These are phyloP conservation scores for Akanthomyces dipterigenus DNA, from an alignment of 2,329 filamentous ascomycete species.

Conservation along the genomic window DNA sequence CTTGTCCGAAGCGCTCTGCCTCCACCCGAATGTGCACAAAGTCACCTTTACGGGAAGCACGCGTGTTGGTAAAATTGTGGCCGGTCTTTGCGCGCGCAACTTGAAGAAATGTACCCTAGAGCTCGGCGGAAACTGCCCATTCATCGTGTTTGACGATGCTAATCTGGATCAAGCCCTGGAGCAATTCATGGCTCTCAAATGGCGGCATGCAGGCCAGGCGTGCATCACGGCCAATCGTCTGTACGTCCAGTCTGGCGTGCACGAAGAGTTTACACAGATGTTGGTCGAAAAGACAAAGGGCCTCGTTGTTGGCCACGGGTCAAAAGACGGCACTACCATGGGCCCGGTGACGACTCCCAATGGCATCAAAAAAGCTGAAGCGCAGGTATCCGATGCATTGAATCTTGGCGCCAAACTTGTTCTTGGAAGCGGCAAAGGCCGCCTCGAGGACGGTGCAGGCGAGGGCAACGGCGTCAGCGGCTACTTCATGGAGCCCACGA, in stretches of 20 bases:
- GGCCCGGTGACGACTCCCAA: conserved; percentile 29
- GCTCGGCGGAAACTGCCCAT: conserved; percentile 62
- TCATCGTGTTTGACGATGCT: conserved; percentile 63
- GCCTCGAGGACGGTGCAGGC: conserved; percentile 21
- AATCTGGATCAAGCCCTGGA: conserved; percentile 58
- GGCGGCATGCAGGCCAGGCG: conserved; percentile 66
- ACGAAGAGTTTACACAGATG: conserved; percentile 51
- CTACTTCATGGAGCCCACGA: conserved; percentile 63
- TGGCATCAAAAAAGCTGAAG: conserved; percentile 28
- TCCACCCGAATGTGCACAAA: conserved; percentile 46
- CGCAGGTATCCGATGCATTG: conserved; percentile 53
- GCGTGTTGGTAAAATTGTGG: conserved; percentile 60
- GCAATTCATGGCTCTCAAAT: conserved; percentile 58
- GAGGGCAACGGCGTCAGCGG: conserved; percentile 40
- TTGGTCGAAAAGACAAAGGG: conserved; percentile 44
- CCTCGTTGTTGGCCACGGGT: conserved; percentile 56
- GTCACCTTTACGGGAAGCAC: conserved; percentile 75
- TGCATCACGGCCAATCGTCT: conserved; percentile 60
- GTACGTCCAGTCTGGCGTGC: conserved; percentile 53
- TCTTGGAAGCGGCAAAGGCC: conserved; percentile 7
- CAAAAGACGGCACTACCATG: conserved; percentile 30
- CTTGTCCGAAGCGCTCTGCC: conserved; percentile 40
- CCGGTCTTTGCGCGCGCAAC: conserved; percentile 50
- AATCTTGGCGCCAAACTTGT: conserved; percentile 5
- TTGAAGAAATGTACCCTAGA: conserved; percentile 64